Evolutionary conservation across 257 asterid genomes (phyloP).

Genomic region (Apocynum venetum): DNA sequence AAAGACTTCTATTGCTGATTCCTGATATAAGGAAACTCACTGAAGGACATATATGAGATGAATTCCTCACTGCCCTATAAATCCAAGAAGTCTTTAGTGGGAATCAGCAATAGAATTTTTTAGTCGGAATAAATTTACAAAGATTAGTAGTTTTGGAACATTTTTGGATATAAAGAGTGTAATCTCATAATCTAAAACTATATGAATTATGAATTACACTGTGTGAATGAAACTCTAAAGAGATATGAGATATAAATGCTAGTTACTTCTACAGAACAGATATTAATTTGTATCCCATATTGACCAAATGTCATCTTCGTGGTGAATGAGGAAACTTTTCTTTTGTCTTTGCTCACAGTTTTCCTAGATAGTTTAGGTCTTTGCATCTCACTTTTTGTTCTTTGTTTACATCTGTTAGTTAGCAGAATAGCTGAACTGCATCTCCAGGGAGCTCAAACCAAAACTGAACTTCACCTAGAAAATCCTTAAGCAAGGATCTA

Average conservation of each 20-base stretch:
- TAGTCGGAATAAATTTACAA: not conserved
- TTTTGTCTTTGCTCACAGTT: not conserved
- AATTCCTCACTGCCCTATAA: no score
- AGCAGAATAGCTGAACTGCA: not conserved
- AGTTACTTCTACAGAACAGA: not conserved
- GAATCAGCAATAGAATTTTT: not conserved
- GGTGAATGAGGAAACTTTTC: not conserved
- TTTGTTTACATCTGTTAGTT: not conserved
- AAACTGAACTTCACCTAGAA: not conserved
- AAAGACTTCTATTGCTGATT: not conserved
- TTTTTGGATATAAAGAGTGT: not conserved
- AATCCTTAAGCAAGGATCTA: not conserved
- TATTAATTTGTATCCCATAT: not conserved
- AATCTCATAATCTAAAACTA: not conserved
- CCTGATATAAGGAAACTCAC: no score
- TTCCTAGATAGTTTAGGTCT: not conserved
- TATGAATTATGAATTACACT: not conserved
- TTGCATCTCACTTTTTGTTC: not conserved
- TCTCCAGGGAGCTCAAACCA: not conserved
- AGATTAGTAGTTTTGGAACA: not conserved
- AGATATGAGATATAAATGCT: not conserved
- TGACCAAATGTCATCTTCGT: conserved; percentile 3
- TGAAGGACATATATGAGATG: no score
- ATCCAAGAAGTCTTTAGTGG: not conserved
- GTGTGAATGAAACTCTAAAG: not conserved